Base-by-base conservation (phyloP, 23 red algal species). In the Gracilaria domingensis region DNA sequence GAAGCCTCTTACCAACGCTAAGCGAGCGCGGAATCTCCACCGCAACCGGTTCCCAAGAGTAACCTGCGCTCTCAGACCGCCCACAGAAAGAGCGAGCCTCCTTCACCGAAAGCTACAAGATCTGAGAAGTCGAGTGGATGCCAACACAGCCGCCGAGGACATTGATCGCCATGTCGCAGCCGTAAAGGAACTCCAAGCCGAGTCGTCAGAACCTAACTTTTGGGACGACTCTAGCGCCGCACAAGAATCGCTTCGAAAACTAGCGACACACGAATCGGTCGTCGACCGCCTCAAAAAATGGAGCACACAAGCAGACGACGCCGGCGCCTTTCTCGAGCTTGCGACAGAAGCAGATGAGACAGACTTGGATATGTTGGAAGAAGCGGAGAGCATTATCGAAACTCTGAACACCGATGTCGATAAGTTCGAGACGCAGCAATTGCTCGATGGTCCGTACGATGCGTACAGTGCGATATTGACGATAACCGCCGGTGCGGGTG, bases 401-500 rank as follows among this genome's bases (percentile, higher is more conserved):
- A 66, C 4, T 11, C 4, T 91, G 16, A 72, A 47, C 38, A 21
- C 21, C 7, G 95, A 96, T 44, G 47, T 99, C 79, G 91, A 75
- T 23, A 78, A 72, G 37, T 99, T 64, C 29, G 97, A 99, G 66
- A 61, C 81, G 66, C 87, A 95, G n/a, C 59, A 59, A 25, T 53
- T 95, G 82, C 75, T 99, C 23, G 82, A 86, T 38, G 97, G 97
- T n/a, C 59, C 49, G 59, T 78, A 96, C 79, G 97, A 99, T 53
- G 38, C 60, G 17, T 42, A 66, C 55, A 91, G 88, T 23, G 90
- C 91, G 44, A 65, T 92, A 5, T 13, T 99, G 51, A 96, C 85
- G 23, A 61, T 99, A 2, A 62, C 55, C 58, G 97, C 97, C 11
- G 97, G 97, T 32, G 97, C 94, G 5, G 97, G 97, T 16, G 97